Evolutionary conservation across 495 filamentous ascomycete genomes (phyloP), one percentile per base, ranked within the genome.

Genomic region (Chaetomium cochliodes): DNA sequence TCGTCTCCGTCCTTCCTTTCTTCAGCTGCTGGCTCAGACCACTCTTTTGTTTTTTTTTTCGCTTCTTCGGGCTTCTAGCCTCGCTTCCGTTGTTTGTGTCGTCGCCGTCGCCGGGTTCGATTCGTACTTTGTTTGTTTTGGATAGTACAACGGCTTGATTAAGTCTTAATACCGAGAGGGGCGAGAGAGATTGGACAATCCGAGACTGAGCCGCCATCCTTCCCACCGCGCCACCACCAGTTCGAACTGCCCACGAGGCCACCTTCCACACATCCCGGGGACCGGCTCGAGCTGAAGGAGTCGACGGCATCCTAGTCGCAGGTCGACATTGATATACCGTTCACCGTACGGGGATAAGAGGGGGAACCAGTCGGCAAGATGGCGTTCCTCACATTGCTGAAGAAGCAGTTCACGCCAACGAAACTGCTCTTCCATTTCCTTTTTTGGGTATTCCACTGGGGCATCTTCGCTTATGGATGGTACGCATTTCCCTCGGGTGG

Each of bases 401-500:
- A 82, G 71, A 82, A 84, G 70, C 85, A 92, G 73, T 78, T 92
- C 52, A 86, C 87, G 42, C 73, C 79, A 13, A 78, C 80, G 33
- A 93, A 91, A 75, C 67, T 96, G 26, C 41, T 91, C 47, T 98
- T 97, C 80, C 90, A 96, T 77, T 64, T 89, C 60, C 67, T 96
- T 58, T 98, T 97, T 76, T 96, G 93, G 87, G 87, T 84, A 9
- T 72, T 88, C 39, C 94, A 98, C 77, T 85, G 89, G 74, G 88
- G 81, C 22, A 73, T 97, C 26, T 98, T 99, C 71, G 87, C 84
- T 23, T 81, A 87, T 55, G 94, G 94, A 86, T 99, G 94, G 94
- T 97, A 82, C 65, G 85, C 39, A 26, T 18, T 18, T 12, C 37
- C 13, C 39, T 37, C 39, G 1, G 78, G 23, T 37, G 39, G n/a